Percentiles rank a stretch among this genome's conserved stretches.
phyloP scores from a whole-genome alignment of 2,329 filamentous ascomycete genomes.

The Tolypocladium sp. region DNA sequence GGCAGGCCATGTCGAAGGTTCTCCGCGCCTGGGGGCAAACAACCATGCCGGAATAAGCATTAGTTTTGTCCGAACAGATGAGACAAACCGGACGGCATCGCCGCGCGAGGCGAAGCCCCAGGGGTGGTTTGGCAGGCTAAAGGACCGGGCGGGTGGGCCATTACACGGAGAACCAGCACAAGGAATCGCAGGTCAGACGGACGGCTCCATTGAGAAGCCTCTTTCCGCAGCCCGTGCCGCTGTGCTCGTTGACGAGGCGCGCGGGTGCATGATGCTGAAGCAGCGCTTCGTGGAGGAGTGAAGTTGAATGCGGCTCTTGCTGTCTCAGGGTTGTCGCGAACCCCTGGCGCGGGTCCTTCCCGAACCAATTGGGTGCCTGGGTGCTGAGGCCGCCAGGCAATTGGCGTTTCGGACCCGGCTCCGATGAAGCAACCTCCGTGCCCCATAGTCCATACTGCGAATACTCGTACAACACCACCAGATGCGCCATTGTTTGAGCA shows the following conservation, averaged over 20 bases:
- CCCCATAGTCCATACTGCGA: not conserved
- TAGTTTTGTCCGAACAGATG: not conserved
- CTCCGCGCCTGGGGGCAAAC: not conserved
- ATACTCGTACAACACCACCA: not conserved
- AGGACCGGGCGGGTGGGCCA: not conserved
- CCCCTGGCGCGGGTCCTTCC: slow-evolving; percentile 1
- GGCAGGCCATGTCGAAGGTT: not conserved
- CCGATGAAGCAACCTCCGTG: not conserved
- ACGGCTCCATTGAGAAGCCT: not conserved
- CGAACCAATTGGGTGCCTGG: not conserved
- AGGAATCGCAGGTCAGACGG: not conserved
- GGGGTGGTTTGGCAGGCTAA: not conserved
- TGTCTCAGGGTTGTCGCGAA: slow-evolving; percentile 2
- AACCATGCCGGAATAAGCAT: not conserved
- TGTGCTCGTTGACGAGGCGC: not conserved
- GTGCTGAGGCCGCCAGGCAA: slow-evolving; percentile 1
- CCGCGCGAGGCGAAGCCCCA: not conserved
- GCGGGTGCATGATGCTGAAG: not conserved
- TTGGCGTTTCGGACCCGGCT: slow-evolving; percentile 3
- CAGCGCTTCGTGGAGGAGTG: not conserved
- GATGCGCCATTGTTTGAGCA: not conserved
- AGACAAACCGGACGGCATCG: not conserved
- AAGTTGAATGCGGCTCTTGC: not conserved
- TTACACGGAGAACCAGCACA: not conserved
- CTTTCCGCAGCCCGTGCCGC: not conserved